Conservation (phyloP, 129 eudicot species). For the Artemisia annua region DNA sequence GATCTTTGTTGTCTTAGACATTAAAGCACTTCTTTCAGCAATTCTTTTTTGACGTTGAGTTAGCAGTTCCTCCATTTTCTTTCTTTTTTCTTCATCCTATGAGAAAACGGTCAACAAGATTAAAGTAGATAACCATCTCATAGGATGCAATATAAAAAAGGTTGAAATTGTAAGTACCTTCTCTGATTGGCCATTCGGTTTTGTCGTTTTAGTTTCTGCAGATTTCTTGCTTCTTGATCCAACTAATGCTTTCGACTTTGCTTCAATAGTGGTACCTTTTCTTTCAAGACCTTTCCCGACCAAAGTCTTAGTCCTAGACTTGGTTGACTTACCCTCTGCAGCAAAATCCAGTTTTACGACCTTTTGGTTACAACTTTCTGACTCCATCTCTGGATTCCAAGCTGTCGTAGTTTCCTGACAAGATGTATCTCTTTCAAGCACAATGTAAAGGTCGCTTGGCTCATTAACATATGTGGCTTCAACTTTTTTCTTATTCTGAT, state of each 20-base stretch:
- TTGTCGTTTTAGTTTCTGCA: slow-evolving; percentile 39
- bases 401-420: slow-evolving; percentile 42
- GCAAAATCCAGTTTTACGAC: slow-evolving; percentile 33
- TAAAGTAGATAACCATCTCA: slow-evolving; percentile 1
- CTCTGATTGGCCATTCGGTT: slow-evolving; percentile 47
- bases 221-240: slow-evolving; percentile 42
- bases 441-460: slow-evolving; percentile 67
- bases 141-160: neutral
- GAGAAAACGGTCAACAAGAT: slow-evolving; percentile 17
- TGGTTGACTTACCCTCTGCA: slow-evolving; percentile 35
- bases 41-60: slow-evolving; percentile 71
- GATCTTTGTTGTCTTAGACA: slow-evolving; percentile 34
- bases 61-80: slow-evolving; percentile 68
- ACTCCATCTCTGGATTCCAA: slow-evolving; percentile 75
- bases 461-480: slow-evolving; percentile 32
- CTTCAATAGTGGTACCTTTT: slow-evolving; percentile 38
- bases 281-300: slow-evolving; percentile 25
- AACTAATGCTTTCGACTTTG: slow-evolving; percentile 47
- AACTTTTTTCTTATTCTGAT: slow-evolving; percentile 21
- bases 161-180: slow-evolving; percentile 49
- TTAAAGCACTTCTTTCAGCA: slow-evolving; percentile 73
- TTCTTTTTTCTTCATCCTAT: slow-evolving; percentile 82
- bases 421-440: slow-evolving; percentile 51
- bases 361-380: slow-evolving; percentile 19
- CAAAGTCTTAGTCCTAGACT: slow-evolving; percentile 30